phyloP scores from a whole-genome alignment of 495 filamentous ascomycete species.

The Collariella sp. region DNA sequence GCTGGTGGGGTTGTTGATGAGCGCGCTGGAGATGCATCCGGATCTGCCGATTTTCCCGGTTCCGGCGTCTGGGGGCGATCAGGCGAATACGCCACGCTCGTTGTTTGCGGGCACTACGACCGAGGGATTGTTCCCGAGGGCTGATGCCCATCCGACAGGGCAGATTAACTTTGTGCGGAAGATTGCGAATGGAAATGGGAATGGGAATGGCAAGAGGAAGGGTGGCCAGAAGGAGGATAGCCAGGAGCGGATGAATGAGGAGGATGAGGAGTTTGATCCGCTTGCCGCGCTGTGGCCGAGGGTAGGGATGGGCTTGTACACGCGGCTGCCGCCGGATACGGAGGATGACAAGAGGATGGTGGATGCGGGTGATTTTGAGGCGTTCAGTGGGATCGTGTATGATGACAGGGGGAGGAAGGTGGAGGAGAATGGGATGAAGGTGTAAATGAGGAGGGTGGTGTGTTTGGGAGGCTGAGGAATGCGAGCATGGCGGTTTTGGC shows the following conservation, averaged over 20 bases:
- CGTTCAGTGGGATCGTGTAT: slow-evolving; percentile 45
- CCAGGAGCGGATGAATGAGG: slow-evolving; percentile 5
- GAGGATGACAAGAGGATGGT: slow-evolving; percentile 39
- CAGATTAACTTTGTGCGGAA: slow-evolving; percentile 35
- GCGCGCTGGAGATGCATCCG: slow-evolving; percentile 27
- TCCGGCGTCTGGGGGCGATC: neutral
- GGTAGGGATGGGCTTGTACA: slow-evolving; percentile 49
- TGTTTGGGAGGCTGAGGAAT: neutral
- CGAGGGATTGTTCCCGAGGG: slow-evolving; percentile 31
- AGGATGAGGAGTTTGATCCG: slow-evolving; percentile 31
- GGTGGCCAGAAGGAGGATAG: slow-evolving; percentile 15
- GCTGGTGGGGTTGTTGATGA: slow-evolving; percentile 24
- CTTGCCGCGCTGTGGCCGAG: slow-evolving; percentile 57
- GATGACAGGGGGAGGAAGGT: slow-evolving; percentile 34
- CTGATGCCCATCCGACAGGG: slow-evolving; percentile 30
- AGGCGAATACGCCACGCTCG: slow-evolving; percentile 7
- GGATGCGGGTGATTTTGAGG: slow-evolving; percentile 42
- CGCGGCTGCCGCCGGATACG: slow-evolving; percentile 34
- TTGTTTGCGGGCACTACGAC: slow-evolving; percentile 29
- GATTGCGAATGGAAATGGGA: slow-evolving; percentile 16
- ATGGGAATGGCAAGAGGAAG: neutral
- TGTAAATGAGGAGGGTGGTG: slow-evolving; percentile 4
- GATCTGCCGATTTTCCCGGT: slow-evolving; percentile 39
- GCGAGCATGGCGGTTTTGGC: too few relatives aligned
- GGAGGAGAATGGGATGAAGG: slow-evolving; percentile 29